Evolutionary conservation across 1,284 basidiomycete genomes (phyloP).

Genomic region (Ceratorhiza oryzae-sativae): DNA sequence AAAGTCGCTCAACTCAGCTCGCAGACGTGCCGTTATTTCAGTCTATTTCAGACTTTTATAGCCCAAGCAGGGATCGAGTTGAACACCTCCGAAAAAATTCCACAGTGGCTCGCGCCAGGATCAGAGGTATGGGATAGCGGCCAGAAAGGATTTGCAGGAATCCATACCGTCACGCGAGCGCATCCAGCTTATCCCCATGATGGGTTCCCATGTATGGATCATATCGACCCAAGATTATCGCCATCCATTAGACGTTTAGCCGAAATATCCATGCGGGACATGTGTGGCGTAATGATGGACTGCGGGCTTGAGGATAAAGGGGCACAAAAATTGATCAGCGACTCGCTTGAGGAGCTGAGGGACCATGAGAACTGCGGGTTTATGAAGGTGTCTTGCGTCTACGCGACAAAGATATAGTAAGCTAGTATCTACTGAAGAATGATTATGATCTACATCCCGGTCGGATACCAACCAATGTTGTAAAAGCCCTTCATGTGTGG

Average conservation of each 20-base stretch:
- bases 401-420: background rate
- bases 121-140: background rate
- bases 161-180: too few species aligned
- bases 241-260: too few species aligned
- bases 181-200: too few species aligned
- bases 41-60: too few species aligned
- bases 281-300: too few species aligned
- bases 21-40: background rate
- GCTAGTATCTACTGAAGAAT: too few species aligned
- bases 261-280: too few species aligned
- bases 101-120: background rate
- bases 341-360: background rate
- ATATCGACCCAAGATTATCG: too few species aligned
- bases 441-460: too few species aligned
- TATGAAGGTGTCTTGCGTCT: background rate
- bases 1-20: background rate
- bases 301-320: background rate
- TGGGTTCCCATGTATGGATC: too few species aligned
- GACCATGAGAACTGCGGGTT: background rate
- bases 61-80: background rate
- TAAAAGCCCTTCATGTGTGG: too few species aligned
- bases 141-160: conserved; percentile 1
- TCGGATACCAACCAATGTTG: too few species aligned
- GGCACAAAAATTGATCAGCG: background rate
- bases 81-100: background rate